Evolutionary conservation across 495 filamentous ascomycete genomes (phyloP).

Genomic region (Penicillium canariense): DNA sequence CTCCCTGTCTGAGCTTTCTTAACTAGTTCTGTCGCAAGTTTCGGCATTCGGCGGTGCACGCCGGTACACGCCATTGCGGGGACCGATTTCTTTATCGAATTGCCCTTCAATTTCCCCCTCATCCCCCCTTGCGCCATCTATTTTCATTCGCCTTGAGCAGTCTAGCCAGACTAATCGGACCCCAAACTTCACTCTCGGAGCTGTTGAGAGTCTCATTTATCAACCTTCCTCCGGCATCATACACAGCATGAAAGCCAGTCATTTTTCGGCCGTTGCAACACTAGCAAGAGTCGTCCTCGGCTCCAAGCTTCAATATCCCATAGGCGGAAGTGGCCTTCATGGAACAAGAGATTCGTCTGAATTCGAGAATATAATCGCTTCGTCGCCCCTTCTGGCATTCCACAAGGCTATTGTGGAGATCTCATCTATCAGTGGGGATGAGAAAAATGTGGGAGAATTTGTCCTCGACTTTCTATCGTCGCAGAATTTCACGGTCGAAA

Average conservation of each 20-base stretch:
- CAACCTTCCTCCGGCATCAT: too few relatives aligned
- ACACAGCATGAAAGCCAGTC: neutral
- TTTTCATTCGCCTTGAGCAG: neutral
- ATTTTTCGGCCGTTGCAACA: neutral
- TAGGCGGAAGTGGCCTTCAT: neutral
- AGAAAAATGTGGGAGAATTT: neutral
- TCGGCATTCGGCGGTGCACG: neutral
- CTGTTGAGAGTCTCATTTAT: too few relatives aligned
- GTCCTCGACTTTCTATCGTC: neutral
- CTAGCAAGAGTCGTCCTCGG: neutral
- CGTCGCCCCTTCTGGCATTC: neutral
- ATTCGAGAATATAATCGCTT: neutral
- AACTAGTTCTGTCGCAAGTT: neutral
- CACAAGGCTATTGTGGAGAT: neutral
- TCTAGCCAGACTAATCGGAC: neutral
- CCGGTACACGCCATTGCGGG: constrained; percentile 4
- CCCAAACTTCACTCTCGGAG: neutral
- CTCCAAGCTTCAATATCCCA: neutral
- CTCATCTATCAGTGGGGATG: neutral
- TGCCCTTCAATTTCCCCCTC: neutral
- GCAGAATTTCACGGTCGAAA: neutral
- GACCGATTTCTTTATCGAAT: constrained; percentile 2
- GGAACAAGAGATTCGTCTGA: neutral
- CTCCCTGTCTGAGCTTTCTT: neutral
- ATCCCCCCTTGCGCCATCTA: neutral